Base-by-base conservation (phyloP, 768 basidiomycete genomes). In the Xerocomellus intermedius region DNA sequence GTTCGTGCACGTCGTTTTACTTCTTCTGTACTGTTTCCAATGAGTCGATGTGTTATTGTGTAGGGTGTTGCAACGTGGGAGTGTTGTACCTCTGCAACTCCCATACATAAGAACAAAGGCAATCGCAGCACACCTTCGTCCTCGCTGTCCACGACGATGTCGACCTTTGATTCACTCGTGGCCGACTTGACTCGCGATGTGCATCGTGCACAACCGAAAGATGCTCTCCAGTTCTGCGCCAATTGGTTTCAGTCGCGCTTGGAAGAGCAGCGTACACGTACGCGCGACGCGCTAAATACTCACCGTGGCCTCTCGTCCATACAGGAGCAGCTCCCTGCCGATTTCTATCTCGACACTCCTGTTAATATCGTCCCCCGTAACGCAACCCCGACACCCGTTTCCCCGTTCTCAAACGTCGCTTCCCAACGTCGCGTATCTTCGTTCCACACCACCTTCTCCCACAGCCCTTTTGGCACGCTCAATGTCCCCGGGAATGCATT, bases 211-310 rank as follows among this genome's bases (percentile, higher is more conserved):
- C 91, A 94, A 69, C 94, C 96, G 21, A 85, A 83, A 64, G 96
- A 98, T 67, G 84, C 87, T 5, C 85, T 97, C 43, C 96, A 98
- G 73, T 94, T 89, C 72, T 91, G 89, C 65, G 86, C 95, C 44
- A 93, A 86, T 65, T 98, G 94, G 94, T 98, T 98, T 74, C 90
- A 94, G 69, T 80, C 82, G 57, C 83, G 91, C 52, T 78, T 95
- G 47, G 89, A 93, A 60, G 89, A 93, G 66, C 93, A 95, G 66
- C 81, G 93, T 52, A 79, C 82, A 42, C 82, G 87, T 58, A 83
- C 82, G 22, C 80, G 91, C 60, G 84, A 90, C 74, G 70, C 80
- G 64, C 59, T 69, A 9, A 70, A 81, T 1, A 69, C 81, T 2
- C 81, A 79, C 47, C 81, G 81, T 46, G 71, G 78, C 38, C 72